Base-by-base conservation (phyloP, 2,329 filamentous ascomycete species). In the Clonostachys sp. region DNA sequence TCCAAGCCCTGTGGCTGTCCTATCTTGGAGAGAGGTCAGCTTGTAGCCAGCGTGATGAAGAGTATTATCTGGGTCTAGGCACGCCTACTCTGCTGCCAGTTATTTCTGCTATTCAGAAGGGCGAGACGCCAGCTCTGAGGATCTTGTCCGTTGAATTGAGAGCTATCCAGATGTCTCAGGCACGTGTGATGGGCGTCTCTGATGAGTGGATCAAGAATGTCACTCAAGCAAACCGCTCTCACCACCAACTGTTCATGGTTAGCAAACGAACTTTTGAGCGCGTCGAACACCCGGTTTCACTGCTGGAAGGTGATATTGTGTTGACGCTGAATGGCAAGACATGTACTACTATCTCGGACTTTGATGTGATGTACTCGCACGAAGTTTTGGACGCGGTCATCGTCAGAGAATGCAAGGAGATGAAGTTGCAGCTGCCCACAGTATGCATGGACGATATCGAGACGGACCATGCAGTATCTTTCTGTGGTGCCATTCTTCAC, bases 161-260 rank as follows among this genome's bases (percentile, higher is more conserved):
- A 49, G 87, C 94, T 12, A 90, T 99, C 33, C 91, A 95, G 60
- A 97, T 99, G 92, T 88, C 87, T 38, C 94, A 99, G 69, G 92
- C 90, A 14, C 87, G 91, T 36, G 90, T 97, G 55, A 97, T 99
- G 91, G 94, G 94, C 10, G 90, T 97, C 2, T 89, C 89, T 0
- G 91, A 97, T 58, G 86, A 95, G 52, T 97, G 92, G 94, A 96
- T 99, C 58, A 79, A 89, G 57, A 87, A 90, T 66, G 92, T 96
- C 3, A 86, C 94, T 46, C 76, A 84, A 54, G 89, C 90, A 52
- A 96, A 99, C 65, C 87, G 89, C 38, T 86, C 94, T 45, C 88
- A 91, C 49, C 94, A 99, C 62, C 94, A 99, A 69, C 81, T 99
- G 36, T 99, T 99, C 74, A 96, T 99, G 88, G 90, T 99, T 33